These are phyloP conservation scores for Stentor roeselii DNA, from an alignment of 73 alveolate genomes.

Conservation along the genomic window DNA sequence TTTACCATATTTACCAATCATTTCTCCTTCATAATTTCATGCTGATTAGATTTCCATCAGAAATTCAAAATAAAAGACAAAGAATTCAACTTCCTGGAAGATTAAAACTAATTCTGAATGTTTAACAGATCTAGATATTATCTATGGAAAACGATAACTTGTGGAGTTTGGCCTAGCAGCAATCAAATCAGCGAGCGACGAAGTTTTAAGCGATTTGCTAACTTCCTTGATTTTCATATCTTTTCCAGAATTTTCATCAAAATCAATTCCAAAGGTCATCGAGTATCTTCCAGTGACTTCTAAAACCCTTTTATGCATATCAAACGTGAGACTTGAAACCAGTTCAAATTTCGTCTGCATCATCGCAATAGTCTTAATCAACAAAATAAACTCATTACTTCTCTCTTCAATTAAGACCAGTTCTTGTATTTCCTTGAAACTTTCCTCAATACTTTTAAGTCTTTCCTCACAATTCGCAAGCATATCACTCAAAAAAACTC, in stretches of 20 bases:
- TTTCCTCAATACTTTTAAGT: background rate
- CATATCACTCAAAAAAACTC: background rate
- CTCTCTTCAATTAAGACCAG: background rate
- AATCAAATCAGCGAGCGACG: background rate
- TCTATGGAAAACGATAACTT: background rate
- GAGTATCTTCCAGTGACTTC: background rate
- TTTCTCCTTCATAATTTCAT: no score
- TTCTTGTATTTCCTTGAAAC: conserved; percentile 15
- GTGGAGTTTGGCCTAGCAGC: background rate
- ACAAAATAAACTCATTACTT: background rate
- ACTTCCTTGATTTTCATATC: no score
- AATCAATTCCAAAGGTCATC: background rate
- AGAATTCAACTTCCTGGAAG: background rate
- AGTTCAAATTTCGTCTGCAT: background rate
- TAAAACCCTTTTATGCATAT: conserved; percentile 5
- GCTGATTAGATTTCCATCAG: background rate
- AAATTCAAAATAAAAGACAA: background rate
- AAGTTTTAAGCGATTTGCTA: background rate
- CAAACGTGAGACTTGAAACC: background rate
- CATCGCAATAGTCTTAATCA: background rate
- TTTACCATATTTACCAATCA: background rate
- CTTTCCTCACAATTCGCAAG: conserved; percentile 15
- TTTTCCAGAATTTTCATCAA: background rate
- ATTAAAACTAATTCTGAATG: no score
- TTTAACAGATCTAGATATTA: no score